Evolutionary conservation across 73 alveolate genomes (phyloP).

Genomic region (Halteria grandinella): DNA sequence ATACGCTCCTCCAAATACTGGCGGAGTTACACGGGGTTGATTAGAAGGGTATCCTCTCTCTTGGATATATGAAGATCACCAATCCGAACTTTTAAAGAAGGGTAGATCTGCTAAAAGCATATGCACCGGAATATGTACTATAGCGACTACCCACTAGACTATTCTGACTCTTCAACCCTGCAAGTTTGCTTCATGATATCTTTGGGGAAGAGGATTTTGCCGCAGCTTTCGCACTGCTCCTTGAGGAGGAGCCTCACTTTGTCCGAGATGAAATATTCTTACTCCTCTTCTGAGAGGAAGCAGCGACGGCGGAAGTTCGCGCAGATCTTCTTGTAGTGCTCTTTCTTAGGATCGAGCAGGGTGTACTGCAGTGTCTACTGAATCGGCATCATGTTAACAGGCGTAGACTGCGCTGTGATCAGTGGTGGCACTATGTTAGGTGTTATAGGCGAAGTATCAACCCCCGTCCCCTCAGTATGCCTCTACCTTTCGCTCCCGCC

Average conservation of each 20-base stretch:
- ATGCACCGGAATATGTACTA: conserved; percentile 2
- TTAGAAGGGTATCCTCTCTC: conserved; percentile 31
- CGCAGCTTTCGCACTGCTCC: conserved; percentile 26
- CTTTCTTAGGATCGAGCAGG: conserved; percentile 14
- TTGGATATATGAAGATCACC: conserved; percentile 37
- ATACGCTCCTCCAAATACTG: conserved; percentile 31
- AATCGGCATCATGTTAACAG: no score
- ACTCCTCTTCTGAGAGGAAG: conserved; percentile 31
- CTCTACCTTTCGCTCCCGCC: no score
- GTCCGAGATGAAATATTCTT: conserved; percentile 41
- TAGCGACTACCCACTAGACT: no score
- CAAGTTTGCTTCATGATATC: conserved; percentile 39
- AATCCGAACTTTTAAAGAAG: conserved; percentile 19
- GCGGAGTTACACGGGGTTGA: conserved; percentile 29
- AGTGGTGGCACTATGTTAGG: no score
- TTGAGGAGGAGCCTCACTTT: conserved; percentile 37
- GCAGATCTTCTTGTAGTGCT: conserved; percentile 13
- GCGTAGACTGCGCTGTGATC: no score
- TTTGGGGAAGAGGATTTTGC: conserved; percentile 31
- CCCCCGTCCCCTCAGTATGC: no score
- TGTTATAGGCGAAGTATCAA: no score
- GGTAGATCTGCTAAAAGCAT: conserved; percentile 13
- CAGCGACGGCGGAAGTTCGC: conserved; percentile 3
- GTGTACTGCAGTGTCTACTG: no score
- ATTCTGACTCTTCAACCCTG: conserved; percentile 13